Evolutionary conservation across 2,329 filamentous ascomycete genomes (phyloP).

Genomic region (Paraphaeosphaeria sporulosa): DNA sequence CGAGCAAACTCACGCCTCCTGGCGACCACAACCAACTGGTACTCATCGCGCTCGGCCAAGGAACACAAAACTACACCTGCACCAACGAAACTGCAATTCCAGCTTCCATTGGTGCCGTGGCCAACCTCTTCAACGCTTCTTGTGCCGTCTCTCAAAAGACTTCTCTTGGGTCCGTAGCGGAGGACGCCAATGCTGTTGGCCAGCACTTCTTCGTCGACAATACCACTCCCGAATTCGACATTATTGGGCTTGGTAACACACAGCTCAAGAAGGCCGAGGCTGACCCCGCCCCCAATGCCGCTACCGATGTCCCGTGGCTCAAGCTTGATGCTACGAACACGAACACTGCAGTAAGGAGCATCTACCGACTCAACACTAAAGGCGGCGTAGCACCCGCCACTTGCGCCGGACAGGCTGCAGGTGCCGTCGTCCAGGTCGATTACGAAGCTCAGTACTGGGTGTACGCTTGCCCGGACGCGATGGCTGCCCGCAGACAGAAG

Average conservation of each 20-base stretch:
- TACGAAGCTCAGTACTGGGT: slow-evolving; percentile 85
- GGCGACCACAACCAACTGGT: slow-evolving; percentile 45
- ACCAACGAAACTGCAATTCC: slow-evolving; percentile 41
- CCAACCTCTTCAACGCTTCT: slow-evolving; percentile 54
- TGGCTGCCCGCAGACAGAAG: slow-evolving; percentile 15
- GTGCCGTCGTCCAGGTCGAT: slow-evolving; percentile 71
- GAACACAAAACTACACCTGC: slow-evolving; percentile 62
- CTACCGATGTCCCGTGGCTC: slow-evolving; percentile 78
- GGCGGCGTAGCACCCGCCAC: slow-evolving; percentile 78
- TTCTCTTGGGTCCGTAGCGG: slow-evolving; percentile 32
- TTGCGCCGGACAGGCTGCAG: slow-evolving; percentile 62
- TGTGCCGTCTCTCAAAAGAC: slow-evolving; percentile 41
- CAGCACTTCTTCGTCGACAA: slow-evolving; percentile 80
- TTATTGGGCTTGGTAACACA: slow-evolving; percentile 71
- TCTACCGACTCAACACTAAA: slow-evolving; percentile 84
- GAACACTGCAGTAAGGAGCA: slow-evolving; percentile 64
- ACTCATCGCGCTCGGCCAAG: slow-evolving; percentile 56
- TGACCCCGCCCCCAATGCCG: slow-evolving; percentile 69
- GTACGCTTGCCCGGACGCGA: slow-evolving; percentile 39
- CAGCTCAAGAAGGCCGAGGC: slow-evolving; percentile 70
- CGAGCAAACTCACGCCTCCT: slow-evolving; percentile 35
- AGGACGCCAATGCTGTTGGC: slow-evolving; percentile 57
- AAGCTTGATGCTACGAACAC: slow-evolving; percentile 63
- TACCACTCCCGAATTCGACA: slow-evolving; percentile 81
- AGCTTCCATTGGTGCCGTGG: slow-evolving; percentile 53